Evolutionary conservation across 2,329 filamentous ascomycete genomes (phyloP), one percentile per base, ranked within the genome.

Genomic region (Xylariaceae sp.): DNA sequence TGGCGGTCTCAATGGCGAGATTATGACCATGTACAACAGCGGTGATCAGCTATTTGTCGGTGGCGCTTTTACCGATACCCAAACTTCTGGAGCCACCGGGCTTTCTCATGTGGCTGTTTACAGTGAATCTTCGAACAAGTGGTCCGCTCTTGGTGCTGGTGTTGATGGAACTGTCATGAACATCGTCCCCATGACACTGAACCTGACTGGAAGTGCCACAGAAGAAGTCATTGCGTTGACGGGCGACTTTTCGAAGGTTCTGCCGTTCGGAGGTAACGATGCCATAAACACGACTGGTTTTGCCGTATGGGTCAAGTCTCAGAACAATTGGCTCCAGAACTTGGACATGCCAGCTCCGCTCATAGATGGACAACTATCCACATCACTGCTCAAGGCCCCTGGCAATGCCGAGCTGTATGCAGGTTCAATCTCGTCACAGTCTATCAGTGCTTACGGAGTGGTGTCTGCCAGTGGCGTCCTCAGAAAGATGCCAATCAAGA

Each of bases 231-330:
- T 97, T 63, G 86, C 88, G 1, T 78, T 99, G 60, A 93, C 87
- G 53, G 94, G 94, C 4, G 80, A 85, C 61, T 99, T 99, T 73
- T 81, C 83, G 13, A 78, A 85, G 56, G 84, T 96, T 62, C 81
- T 87, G 34, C 82, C 81, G 0, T 93, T 91, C 66, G 84, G 78
- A 41, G 78, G 79, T 64, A 87, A 87, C 65, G 73, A 80, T 5
- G 82, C 85, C 8, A 80, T 87, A 34, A 68, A 81, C 7, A 88
- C 86, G 0, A 75, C 84, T 54, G 92, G 92, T 1, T 91, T 99
- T 68, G 93, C 91, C 11, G 80, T 97, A 44, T 99, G 94, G 94
- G 88, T 97, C 6, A 90, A 90, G 2, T 95, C 92, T 2, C 80
- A 82, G 62, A 82, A 80, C 59, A 94, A 94, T 71, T 99, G 94